These are phyloP conservation scores for Reutealis trisperma DNA, from an alignment of 345 rosid species.

Conservation along the genomic window DNA sequence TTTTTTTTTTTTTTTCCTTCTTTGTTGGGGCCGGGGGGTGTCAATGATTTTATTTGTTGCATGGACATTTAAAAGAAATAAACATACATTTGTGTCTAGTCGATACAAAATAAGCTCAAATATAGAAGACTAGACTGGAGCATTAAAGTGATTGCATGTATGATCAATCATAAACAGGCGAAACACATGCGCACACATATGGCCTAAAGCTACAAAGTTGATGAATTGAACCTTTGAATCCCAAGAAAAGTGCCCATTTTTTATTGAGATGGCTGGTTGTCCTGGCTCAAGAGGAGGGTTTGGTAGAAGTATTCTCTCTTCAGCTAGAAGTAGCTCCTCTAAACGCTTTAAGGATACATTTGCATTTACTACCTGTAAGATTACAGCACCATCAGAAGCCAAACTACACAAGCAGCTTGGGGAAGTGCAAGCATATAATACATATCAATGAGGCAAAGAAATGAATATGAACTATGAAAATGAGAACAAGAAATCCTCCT, in stretches of 20 bases:
- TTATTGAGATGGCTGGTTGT: slow-evolving; percentile 79
- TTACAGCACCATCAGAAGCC: slow-evolving; percentile 26
- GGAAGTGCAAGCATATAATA: neutral
- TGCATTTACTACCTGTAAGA: slow-evolving; percentile 79
- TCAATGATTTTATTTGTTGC: no score
- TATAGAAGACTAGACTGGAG: neutral
- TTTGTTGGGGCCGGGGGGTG: no score
- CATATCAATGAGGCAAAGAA: neutral
- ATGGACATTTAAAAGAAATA: no score
- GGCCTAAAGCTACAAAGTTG: neutral
- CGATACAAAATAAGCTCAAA: neutral
- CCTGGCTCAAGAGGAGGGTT: slow-evolving; percentile 79
- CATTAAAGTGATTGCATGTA: neutral
- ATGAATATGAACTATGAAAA: neutral
- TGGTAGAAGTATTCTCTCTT: slow-evolving; percentile 90
- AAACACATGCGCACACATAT: neutral
- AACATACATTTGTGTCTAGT: neutral
- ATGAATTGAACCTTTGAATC: slow-evolving; percentile 69
- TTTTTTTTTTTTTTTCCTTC: neutral
- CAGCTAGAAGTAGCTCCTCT: slow-evolving; percentile 87
- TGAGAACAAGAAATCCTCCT: neutral
- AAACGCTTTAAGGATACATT: slow-evolving; percentile 90
- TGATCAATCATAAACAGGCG: neutral
- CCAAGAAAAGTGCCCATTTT: slow-evolving; percentile 91
- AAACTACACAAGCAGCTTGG: neutral